These are phyloP conservation scores for Aspergillus felis DNA, from an alignment of 2,329 filamentous ascomycete genomes.

Conservation along the genomic window DNA sequence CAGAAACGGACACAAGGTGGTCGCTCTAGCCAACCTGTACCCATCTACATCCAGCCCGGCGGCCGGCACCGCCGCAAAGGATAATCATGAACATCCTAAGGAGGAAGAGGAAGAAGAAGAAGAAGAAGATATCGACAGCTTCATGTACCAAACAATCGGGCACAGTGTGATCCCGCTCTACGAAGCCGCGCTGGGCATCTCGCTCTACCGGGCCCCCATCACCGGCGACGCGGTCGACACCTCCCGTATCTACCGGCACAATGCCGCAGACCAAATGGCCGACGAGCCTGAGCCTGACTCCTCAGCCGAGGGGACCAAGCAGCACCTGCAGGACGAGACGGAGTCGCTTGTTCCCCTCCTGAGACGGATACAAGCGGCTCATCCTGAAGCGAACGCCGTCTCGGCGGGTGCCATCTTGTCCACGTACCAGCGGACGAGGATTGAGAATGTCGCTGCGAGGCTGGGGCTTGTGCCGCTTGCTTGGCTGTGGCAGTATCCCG, in stretches of 20 bases:
- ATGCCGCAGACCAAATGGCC: constrained; percentile 12
- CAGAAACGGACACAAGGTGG: constrained; percentile 75
- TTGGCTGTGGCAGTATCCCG: constrained; percentile 88
- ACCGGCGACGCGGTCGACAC: constrained; percentile 66
- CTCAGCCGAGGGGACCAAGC: constrained; percentile 4
- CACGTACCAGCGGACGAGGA: constrained; percentile 92
- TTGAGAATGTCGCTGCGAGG: constrained; percentile 84
- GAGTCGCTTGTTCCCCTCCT: constrained; percentile 80
- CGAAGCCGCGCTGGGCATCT: constrained; percentile 70
- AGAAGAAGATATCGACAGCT: constrained; percentile 77
- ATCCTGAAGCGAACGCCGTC: constrained; percentile 81
- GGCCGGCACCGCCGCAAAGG: constrained; percentile 1
- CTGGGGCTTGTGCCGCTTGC: constrained; percentile 79
- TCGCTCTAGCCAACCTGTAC: constrained; percentile 86
- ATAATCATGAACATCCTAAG: background rate
- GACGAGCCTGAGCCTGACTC: background rate
- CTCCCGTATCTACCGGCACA: constrained; percentile 64
- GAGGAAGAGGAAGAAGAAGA: constrained; percentile 23
- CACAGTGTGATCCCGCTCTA: constrained; percentile 85
- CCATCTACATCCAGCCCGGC: constrained; percentile 43
- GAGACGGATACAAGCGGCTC: constrained; percentile 58
- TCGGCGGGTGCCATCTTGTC: constrained; percentile 90
- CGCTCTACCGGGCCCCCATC: constrained; percentile 79
- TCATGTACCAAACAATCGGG: constrained; percentile 99
- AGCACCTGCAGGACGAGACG: constrained; percentile 67